A percentile compares a stretch with the other conserved stretches of the same genome.
Conservation (phyloP, 139 green algal species). For the Coelastrella sp. region DNA sequence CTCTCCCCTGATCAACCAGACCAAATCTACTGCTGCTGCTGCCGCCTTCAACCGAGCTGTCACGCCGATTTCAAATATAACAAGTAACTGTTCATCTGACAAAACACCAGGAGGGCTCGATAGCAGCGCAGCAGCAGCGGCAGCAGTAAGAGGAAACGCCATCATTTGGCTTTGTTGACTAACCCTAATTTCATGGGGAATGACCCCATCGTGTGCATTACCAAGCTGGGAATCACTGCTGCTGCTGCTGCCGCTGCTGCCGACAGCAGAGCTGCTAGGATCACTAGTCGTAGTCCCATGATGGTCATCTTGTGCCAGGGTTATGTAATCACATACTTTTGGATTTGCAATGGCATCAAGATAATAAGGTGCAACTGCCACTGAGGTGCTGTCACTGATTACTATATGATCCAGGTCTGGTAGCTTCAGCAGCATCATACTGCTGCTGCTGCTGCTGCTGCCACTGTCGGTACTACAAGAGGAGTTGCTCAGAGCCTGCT, state of each 20-base stretch:
- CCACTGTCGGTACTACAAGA: background rate
- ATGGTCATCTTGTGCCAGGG: background rate
- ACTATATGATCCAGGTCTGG: background rate
- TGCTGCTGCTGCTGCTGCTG: constrained; percentile 23
- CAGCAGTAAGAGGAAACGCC: constrained; percentile 3
- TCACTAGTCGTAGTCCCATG: background rate
- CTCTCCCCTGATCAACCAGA: background rate
- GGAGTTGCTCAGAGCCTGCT: background rate
- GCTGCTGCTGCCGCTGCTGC: background rate
- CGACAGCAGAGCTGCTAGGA: background rate
- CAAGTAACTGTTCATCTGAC: background rate
- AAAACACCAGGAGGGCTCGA: background rate
- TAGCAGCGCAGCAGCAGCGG: background rate
- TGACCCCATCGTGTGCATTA: background rate
- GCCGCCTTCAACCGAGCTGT: background rate
- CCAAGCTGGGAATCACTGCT: background rate
- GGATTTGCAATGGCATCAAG: too few relatives aligned
- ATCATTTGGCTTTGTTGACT: too few relatives aligned
- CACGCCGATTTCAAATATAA: background rate
- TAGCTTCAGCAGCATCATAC: background rate
- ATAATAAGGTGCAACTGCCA: too few relatives aligned
- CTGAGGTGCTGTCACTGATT: background rate
- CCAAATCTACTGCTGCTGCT: constrained; percentile 2
- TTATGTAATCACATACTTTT: background rate
- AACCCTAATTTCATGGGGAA: too few relatives aligned